Percentiles rank a stretch among this genome's conserved stretches.
Conservation (phyloP, 2,329 filamentous ascomycete genomes). For the Cordyceps javanica region DNA sequence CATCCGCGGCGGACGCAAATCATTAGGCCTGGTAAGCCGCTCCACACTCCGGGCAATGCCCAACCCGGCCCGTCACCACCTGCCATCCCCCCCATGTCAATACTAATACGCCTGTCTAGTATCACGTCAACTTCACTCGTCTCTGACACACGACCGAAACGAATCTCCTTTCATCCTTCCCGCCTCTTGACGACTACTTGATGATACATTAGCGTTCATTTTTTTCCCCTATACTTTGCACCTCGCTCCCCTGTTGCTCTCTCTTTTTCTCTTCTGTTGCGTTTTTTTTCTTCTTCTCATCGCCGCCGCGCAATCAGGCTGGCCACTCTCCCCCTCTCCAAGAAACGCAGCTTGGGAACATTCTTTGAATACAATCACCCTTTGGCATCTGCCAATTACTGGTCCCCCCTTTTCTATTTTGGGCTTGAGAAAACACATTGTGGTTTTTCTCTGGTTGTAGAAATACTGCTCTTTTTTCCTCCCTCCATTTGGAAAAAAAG, state of each 20-base stretch:
- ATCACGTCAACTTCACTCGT: conserved; percentile 14
- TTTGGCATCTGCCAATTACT: conserved; percentile 9
- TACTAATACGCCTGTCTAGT: conserved; percentile 8
- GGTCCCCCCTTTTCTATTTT: background rate
- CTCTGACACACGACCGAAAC: conserved; percentile 10
- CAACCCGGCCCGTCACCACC: no score
- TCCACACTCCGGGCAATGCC: background rate
- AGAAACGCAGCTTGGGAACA: background rate
- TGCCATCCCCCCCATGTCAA: no score
- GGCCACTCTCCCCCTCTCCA: background rate
- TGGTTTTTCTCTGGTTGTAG: background rate
- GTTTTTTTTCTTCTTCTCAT: background rate
- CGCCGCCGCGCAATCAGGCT: background rate
- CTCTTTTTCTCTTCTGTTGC: background rate
- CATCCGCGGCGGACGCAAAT: conserved; percentile 11
- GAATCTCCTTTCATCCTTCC: background rate
- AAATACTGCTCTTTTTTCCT: background rate
- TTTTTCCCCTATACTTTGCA: background rate
- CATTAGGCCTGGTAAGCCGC: conserved; percentile 11
- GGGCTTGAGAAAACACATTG: background rate
- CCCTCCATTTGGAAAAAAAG: background rate
- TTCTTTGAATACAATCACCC: conserved; percentile 10
- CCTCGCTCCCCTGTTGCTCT: background rate
- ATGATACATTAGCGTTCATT: conserved; percentile 12
- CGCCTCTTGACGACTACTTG: conserved; percentile 9